These are phyloP conservation scores for Nothomitra cinnamomea DNA, from an alignment of 2,329 filamentous ascomycete genomes.

Conservation along the genomic window DNA sequence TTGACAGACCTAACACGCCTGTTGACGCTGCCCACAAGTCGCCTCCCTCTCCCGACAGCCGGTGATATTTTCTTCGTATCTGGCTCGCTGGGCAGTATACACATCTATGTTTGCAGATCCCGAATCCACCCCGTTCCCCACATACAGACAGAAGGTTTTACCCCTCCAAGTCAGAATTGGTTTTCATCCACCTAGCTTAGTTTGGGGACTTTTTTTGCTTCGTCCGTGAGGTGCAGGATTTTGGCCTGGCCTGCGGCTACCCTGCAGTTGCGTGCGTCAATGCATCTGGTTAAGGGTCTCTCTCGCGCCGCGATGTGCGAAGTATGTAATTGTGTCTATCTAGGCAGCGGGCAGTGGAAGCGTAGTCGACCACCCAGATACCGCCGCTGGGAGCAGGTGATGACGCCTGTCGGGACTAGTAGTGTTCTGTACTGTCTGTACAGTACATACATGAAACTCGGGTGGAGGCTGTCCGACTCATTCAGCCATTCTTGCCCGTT, in stretches of 20 bases:
- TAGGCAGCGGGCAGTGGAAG: not conserved
- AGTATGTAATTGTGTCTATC: not conserved
- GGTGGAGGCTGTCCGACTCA: slow-evolving; percentile 2
- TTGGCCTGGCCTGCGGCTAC: not conserved
- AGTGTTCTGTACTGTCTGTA: not conserved
- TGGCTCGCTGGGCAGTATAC: too few relatives aligned
- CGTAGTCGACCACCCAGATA: not conserved
- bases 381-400: not conserved
- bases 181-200: too few relatives aligned
- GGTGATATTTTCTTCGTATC: too few relatives aligned
- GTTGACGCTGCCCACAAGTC: not conserved
- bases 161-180: too few relatives aligned
- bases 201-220: not conserved
- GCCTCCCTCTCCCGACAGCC: not conserved
- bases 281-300: not conserved
- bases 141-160: too few relatives aligned
- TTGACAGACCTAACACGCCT: too few relatives aligned
- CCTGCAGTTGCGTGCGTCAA: slow-evolving; percentile 3
- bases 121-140: too few relatives aligned
- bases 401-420: not conserved
- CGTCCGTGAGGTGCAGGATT: not conserved
- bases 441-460: slow-evolving; percentile 3
- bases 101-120: too few relatives aligned
- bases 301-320: not conserved
- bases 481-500: not conserved